Evolutionary conservation across 2,329 filamentous ascomycete genomes (phyloP).

Genomic region (Xylaria sp.): DNA sequence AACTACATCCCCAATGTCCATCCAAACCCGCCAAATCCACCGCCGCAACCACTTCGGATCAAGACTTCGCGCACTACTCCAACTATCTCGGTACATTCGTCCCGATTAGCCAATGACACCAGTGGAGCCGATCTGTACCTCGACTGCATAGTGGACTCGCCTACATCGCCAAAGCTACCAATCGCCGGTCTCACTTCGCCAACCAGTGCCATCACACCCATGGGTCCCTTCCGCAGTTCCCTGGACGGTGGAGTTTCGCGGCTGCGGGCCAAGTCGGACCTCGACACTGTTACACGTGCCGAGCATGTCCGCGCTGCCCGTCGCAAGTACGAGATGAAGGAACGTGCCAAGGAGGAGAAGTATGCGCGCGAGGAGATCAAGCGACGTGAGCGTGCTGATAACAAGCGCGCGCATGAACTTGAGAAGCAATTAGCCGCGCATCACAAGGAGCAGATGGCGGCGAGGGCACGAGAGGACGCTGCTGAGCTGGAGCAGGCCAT

Average conservation of each 20-base stretch:
- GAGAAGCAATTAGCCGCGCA: constrained; percentile 42
- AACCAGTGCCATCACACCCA: constrained; percentile 36
- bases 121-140: constrained; percentile 43
- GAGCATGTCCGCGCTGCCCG: constrained; percentile 57
- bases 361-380: constrained; percentile 54
- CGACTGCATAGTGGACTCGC: constrained; percentile 36
- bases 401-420: constrained; percentile 48
- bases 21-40: constrained; percentile 6
- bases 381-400: constrained; percentile 54
- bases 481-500: constrained; percentile 32
- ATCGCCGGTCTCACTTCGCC: constrained; percentile 28
- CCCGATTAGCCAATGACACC: constrained; percentile 41
- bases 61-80: constrained; percentile 36
- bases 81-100: constrained; percentile 30
- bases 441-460: constrained; percentile 43
- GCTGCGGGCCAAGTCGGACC: constrained; percentile 55
- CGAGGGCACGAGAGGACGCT: constrained; percentile 37
- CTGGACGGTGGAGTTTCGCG: constrained; percentile 54
- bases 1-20: constrained; percentile 34
- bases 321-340: constrained; percentile 58
- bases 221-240: constrained; percentile 53
- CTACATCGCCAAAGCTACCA: constrained; percentile 28
- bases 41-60: constrained; percentile 32
- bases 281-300: constrained; percentile 49
- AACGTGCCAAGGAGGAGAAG: constrained; percentile 57